Evolutionary conservation across 2,329 filamentous ascomycete species (phyloP).

Genomic region (Trichophyton schoenleinii): DNA sequence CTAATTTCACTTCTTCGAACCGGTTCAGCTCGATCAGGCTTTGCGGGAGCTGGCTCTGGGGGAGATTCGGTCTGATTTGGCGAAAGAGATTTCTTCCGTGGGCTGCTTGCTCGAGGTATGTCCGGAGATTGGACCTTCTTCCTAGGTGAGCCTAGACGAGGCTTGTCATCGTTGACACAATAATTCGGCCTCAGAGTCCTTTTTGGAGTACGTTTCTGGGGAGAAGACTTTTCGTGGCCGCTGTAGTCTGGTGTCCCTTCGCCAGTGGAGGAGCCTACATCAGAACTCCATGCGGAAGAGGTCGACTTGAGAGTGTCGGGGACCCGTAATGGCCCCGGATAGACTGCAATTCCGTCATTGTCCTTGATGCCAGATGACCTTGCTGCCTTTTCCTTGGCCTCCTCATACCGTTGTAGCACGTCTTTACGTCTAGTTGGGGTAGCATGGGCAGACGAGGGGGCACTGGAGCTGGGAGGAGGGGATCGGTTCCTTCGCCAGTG

Average conservation of each 20-base stretch:
- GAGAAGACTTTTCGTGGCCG: background rate
- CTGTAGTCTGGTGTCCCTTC: background rate
- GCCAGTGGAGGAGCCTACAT: background rate
- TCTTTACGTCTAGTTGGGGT: conserved; percentile 33
- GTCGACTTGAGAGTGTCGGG: conserved; percentile 6
- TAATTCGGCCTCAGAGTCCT: conserved; percentile 4
- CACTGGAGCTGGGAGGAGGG: conserved; percentile 25
- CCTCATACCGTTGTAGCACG: conserved; percentile 19
- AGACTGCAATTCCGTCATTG: conserved; percentile 20
- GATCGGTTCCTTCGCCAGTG: conserved; percentile 56
- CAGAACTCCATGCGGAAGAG: conserved; percentile 15
- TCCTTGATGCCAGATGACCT: background rate
- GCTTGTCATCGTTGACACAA: background rate
- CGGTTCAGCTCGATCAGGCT: background rate
- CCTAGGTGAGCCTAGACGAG: background rate
- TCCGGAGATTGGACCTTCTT: background rate
- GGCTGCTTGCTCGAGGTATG: background rate
- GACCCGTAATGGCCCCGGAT: conserved; percentile 16
- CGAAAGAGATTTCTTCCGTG: background rate
- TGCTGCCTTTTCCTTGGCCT: background rate
- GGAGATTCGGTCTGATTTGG: background rate
- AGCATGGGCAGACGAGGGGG: conserved; percentile 27
- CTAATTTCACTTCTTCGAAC: background rate
- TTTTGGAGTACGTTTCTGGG: background rate
- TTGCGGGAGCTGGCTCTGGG: background rate